Base-by-base conservation (phyloP, 805 yeast genomes). In the Cyberlindnera mississippiensis region DNA sequence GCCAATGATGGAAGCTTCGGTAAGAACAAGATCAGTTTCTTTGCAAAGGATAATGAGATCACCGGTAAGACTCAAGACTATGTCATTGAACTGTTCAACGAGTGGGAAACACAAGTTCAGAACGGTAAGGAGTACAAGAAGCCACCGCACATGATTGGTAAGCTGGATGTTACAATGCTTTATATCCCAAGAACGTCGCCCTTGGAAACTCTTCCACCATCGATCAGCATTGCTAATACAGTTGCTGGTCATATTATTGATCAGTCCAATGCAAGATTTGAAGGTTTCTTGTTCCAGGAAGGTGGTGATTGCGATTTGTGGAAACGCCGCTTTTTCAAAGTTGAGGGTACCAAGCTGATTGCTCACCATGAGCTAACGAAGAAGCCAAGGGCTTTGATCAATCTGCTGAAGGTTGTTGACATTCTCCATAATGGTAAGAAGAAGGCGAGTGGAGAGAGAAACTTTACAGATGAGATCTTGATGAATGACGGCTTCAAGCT, bases 1-100 rank as follows among this genome's bases (percentile, higher is more conserved):
- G 96, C 97, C 2, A 70, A 72, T 27, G 95, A 88, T 60, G 98
- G 98, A 2, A 86, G 96, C 28, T 89, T 86, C 70, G 96, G 88
- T 8, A 73, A 91, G 54, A 76, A 85, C 40, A 80, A 82, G 51
- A 68, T 90, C 40, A 74, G 74, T 35, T 82, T 84, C 53, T 71
- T 73, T 18, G 76, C 75, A 42, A 74, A 75, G 52, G 80, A 80
- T 53, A 62, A 70, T 16, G 72, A 71, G 24, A 68, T 85, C 35
- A 75, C 72, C 14, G 83, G 86, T 14, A 60, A 64, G 36, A 67
- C 78, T 1, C 65, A 67, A 42, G 69, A 67, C 35, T 78, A 78
- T 57, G 68, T 71, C 33, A 56, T 87, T 33, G 76, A 82, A 9
- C 74, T 89, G 50, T 78, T 76, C 60, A 89, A 88, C 56, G 96